phyloP scores from a whole-genome alignment of 345 rosid genomes.

The Leavenworthia alabamica region DNA sequence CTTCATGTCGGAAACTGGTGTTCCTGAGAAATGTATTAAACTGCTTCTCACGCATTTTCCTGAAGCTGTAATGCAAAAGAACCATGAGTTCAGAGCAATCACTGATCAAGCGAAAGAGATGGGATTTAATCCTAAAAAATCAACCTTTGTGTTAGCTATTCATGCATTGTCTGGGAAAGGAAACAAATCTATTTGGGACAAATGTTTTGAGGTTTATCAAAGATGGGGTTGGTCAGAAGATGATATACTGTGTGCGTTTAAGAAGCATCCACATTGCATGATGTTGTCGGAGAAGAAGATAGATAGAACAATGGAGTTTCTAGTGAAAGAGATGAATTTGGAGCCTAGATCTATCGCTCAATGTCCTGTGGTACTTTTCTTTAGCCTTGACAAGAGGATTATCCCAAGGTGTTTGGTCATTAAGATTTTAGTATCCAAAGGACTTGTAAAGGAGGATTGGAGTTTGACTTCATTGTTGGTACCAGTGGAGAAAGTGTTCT shows the following conservation, averaged over 20 bases:
- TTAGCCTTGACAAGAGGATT: conserved; percentile 50
- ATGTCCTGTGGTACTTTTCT: conserved; percentile 35
- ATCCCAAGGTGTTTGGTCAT: conserved; percentile 44
- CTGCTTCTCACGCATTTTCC: conserved; percentile 45
- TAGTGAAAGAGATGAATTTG: conserved; percentile 42
- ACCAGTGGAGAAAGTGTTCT: conserved; percentile 34
- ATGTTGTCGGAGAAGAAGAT: conserved; percentile 45
- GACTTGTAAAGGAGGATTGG: conserved; percentile 40
- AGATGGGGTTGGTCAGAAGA: conserved; percentile 56
- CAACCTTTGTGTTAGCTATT: conserved; percentile 42
- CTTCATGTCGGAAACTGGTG: conserved; percentile 30
- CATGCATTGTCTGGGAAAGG: conserved; percentile 39
- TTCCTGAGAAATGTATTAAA: conserved; percentile 34
- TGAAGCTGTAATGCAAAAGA: conserved; percentile 40
- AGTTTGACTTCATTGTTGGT: conserved; percentile 37
- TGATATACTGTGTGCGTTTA: conserved; percentile 40
- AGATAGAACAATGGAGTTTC: conserved; percentile 38
- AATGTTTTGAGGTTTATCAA: conserved; percentile 38
- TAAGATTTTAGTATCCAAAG: conserved; percentile 33
- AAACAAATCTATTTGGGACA: conserved; percentile 38
- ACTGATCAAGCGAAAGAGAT: conserved; percentile 36
- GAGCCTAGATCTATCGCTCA: conserved; percentile 31
- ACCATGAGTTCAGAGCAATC: conserved; percentile 24
- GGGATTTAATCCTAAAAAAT: conserved; percentile 45
- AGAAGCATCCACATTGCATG: conserved; percentile 48